Conservation (phyloP, 2,329 filamentous ascomycete genomes). For the Westerdykella aurantiaca region DNA sequence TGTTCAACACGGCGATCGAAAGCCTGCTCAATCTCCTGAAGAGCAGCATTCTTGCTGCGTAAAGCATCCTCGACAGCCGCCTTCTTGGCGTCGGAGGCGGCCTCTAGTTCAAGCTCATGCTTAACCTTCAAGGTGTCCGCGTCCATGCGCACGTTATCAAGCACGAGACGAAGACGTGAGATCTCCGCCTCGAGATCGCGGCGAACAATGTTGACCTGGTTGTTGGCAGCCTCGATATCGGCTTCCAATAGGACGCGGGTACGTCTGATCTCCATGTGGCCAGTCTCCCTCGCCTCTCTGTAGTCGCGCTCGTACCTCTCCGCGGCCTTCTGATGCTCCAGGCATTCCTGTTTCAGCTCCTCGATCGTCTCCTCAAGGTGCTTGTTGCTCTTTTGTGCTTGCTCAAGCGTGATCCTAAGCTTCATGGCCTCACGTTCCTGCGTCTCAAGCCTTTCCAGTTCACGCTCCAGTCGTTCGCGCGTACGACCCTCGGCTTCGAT, state of each 20-base stretch:
- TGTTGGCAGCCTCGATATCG: conserved; percentile 77
- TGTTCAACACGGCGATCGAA: conserved; percentile 34
- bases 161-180: conserved; percentile 62
- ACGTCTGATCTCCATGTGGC: conserved; percentile 72
- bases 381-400: conserved; percentile 53
- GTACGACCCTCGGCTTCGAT: conserved; percentile 43
- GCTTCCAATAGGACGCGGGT: conserved; percentile 71
- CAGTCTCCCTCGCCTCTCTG: conserved; percentile 74
- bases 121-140: conserved; percentile 74
- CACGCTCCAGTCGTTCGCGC: conserved; percentile 42
- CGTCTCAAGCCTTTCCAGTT: conserved; percentile 41
- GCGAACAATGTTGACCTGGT: conserved; percentile 77
- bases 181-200: conserved; percentile 78
- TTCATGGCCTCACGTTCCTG: conserved; percentile 72
- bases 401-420: conserved; percentile 66
- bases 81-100: conserved; percentile 65
- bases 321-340: conserved; percentile 64
- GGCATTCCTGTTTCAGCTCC: conserved; percentile 57
- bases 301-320: conserved; percentile 74
- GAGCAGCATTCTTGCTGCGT: conserved; percentile 48
- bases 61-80: conserved; percentile 51
- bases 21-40: conserved; percentile 48
- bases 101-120: conserved; percentile 78
- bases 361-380: conserved; percentile 57
- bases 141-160: conserved; percentile 73